Base-by-base conservation (phyloP, 2,329 filamentous ascomycete species). In the Pleomassaria siparia region DNA sequence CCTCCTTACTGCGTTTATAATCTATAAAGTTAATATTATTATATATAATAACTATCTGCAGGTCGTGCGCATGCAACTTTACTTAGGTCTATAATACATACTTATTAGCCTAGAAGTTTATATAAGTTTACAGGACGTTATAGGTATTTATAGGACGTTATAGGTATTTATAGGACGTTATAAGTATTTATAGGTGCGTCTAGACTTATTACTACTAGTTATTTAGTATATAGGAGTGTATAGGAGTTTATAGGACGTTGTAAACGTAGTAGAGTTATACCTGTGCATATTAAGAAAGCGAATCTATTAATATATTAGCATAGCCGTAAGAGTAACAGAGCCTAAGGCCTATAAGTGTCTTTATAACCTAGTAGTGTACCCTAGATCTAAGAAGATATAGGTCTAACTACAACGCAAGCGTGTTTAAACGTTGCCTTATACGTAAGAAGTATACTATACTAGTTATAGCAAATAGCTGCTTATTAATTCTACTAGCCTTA, bases 21-120 rank as follows among this genome's bases (percentile, higher is more conserved):
- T n/a, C n/a, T n/a, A n/a, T n/a, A n/a, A n/a, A n/a, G 16, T 37
- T 37, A 10, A 37, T 10, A 37, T 37, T 37, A 37, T 37, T 18
- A 7, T 37, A 37, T 37, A 37, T 18, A 37, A 10, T 37, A 10
- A 18, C 12, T 37, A 18, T 20, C 12, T 21, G 16, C 21, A 10
- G 16, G 13, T 37, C 6, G 35, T 18, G 13, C 6, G 16, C 21
- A 21, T 18, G 16, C 16, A 16, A 10, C 6, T n/a, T 5, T 30
- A 30, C 10, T 13, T 30, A 13, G 12, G 12, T 30, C 29, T 30
- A 30, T n/a, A 13, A n/a, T 37, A 21, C n/a, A n/a, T n/a, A n/a
- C n/a, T n/a, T n/a, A n/a, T n/a, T n/a, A n/a, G n/a, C n/a, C n/a
- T n/a, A n/a, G n/a, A n/a, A n/a, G n/a, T n/a, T n/a, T n/a, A n/a